Conservation (phyloP, 352 stramenopile species). For the Globisporangium emineosum region DNA sequence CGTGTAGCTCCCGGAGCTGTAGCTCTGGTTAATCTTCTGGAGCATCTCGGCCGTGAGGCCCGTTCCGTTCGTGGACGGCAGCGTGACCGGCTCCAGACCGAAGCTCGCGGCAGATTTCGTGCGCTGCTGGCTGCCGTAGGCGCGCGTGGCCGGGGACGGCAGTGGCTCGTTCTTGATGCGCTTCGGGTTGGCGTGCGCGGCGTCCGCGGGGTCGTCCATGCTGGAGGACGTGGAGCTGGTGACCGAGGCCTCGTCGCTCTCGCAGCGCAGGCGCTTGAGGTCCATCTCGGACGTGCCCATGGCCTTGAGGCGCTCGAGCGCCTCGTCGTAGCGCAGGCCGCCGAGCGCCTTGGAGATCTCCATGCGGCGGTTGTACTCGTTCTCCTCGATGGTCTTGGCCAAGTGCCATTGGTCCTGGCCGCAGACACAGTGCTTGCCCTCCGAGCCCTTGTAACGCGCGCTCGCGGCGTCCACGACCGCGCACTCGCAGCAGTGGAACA, state of each 20-base stretch:
- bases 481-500: conserved; percentile 85
- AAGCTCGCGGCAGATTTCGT: conserved; percentile 9
- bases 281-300: conserved; percentile 62
- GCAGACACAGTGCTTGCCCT: conserved; percentile 80
- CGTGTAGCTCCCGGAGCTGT: conserved; percentile 26
- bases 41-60: conserved; percentile 16
- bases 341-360: conserved; percentile 79
- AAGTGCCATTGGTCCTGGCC: conserved; percentile 83
- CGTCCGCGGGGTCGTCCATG: conserved; percentile 8
- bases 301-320: conserved; percentile 52
- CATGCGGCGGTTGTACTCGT: conserved; percentile 83
- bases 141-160: conserved; percentile 21
- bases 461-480: conserved; percentile 42
- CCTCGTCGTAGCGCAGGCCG: conserved; percentile 82
- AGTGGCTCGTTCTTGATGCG: conserved; percentile 24
- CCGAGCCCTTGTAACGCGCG: conserved; percentile 69
- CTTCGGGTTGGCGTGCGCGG: conserved; percentile 4
- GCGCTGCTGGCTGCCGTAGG: conserved; percentile 21
- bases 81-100: conserved; percentile 13
- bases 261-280: conserved; percentile 43
- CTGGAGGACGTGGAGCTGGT: conserved; percentile 22
- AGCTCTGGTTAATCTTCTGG: conserved; percentile 25
- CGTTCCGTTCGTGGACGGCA: background rate
- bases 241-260: conserved; percentile 29
- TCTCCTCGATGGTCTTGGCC: conserved; percentile 76